phyloP scores from a whole-genome alignment of 768 basidiomycete genomes.

The Mrakia hoshinonis region DNA sequence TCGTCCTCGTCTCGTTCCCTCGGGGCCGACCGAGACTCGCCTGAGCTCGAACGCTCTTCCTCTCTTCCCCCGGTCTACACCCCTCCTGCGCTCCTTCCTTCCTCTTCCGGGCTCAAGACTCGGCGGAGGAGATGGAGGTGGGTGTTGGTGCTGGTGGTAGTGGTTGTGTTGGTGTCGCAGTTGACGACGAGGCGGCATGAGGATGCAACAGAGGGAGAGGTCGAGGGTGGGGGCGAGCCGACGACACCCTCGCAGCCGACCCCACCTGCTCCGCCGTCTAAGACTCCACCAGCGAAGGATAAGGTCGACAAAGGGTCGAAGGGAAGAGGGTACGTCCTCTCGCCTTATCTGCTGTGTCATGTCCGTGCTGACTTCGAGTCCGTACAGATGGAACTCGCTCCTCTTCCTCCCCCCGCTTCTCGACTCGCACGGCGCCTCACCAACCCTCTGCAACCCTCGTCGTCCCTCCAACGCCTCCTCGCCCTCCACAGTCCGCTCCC shows the following conservation, averaged over 20 bases:
- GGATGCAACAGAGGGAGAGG: neutral
- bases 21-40: too few relatives aligned
- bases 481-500: neutral
- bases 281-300: neutral
- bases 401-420: neutral
- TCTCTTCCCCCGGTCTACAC: too few relatives aligned
- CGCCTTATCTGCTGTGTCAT: neutral
- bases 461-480: neutral
- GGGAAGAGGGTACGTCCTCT: slow-evolving; percentile 1
- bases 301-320: neutral
- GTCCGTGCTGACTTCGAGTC: neutral
- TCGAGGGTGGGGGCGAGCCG: neutral
- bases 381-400: neutral
- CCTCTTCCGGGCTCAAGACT: too few relatives aligned
- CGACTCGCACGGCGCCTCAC: neutral
- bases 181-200: neutral
- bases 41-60: too few relatives aligned
- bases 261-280: neutral
- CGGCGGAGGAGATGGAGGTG: too few relatives aligned
- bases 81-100: too few relatives aligned
- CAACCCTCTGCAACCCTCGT: neutral
- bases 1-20: too few relatives aligned
- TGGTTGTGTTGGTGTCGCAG: too few relatives aligned
- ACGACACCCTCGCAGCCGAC: neutral
- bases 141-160: too few relatives aligned